These are phyloP conservation scores for Zygoascus ofunaensis DNA, from an alignment of 805 yeast species.

Conservation along the genomic window DNA sequence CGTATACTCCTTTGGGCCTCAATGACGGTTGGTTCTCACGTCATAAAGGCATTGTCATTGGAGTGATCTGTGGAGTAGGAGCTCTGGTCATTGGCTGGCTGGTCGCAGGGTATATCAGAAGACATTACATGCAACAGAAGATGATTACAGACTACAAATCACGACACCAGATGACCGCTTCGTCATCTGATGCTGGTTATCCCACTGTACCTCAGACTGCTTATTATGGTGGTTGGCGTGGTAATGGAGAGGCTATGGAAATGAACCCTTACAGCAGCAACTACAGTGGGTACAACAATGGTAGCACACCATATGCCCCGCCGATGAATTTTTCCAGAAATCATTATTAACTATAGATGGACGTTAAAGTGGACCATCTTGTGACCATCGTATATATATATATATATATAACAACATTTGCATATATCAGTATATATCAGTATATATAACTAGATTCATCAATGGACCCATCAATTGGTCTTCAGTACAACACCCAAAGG, in stretches of 20 bases:
- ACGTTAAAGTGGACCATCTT: too few relatives aligned
- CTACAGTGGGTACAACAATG: too few relatives aligned
- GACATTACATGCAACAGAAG: neutral
- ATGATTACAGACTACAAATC: neutral
- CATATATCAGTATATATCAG: too few relatives aligned
- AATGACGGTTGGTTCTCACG: conserved; percentile 16
- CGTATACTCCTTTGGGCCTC: conserved; percentile 7
- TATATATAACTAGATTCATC: too few relatives aligned
- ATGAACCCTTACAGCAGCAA: too few relatives aligned
- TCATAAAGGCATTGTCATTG: conserved; percentile 19
- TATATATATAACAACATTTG: too few relatives aligned
- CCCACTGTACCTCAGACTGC: neutral
- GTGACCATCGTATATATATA: too few relatives aligned
- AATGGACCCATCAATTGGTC: too few relatives aligned
- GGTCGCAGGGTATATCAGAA: neutral
- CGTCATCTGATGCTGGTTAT: neutral
- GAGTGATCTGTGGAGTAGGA: conserved; percentile 17
- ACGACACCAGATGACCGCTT: neutral
- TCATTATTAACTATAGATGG: too few relatives aligned
- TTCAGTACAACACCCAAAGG: too few relatives aligned
- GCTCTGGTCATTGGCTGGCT: conserved; percentile 10
- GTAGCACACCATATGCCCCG: too few relatives aligned
- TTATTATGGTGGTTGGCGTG: neutral
- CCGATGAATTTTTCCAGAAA: too few relatives aligned
- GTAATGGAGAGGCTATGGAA: neutral